Evolutionary conservation across 495 filamentous ascomycete genomes (phyloP).

Genomic region (Rusavskia elegans): DNA sequence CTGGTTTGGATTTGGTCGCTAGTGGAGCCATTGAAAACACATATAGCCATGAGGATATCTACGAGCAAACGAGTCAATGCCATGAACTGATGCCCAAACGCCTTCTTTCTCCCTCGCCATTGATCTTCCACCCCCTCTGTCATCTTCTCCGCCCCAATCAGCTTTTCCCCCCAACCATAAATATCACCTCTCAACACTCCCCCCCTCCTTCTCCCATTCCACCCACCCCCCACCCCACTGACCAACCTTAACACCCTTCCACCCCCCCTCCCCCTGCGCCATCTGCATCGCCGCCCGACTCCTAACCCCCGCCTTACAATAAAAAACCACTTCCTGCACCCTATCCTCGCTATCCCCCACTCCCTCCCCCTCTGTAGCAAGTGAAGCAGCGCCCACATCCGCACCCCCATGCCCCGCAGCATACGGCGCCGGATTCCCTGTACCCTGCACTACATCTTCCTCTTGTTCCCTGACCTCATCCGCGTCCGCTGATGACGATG

Average conservation of each 20-base stretch:
- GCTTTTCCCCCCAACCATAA: neutral
- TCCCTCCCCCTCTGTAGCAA: slow-evolving; percentile 11
- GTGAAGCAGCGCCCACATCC: slow-evolving; percentile 24
- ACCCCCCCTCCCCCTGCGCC: slow-evolving; percentile 76
- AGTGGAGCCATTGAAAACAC: neutral
- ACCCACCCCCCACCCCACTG: slow-evolving; percentile 85
- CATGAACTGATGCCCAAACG: too few species aligned
- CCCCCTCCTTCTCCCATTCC: slow-evolving; percentile 66
- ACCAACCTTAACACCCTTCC: slow-evolving; percentile 47
- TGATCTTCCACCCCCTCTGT: too few species aligned
- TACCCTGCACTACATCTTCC: neutral
- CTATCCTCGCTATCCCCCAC: slow-evolving; percentile 9
- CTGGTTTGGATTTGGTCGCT: slow-evolving; percentile 85
- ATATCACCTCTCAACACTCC: slow-evolving; percentile 35
- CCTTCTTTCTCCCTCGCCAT: too few species aligned
- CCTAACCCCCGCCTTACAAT: slow-evolving; percentile 83
- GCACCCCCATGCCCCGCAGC: slow-evolving; percentile 18
- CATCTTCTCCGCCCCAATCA: too few species aligned
- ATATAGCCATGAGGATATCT: neutral
- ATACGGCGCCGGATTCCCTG: neutral
- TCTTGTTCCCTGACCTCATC: neutral
- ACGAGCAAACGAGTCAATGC: neutral
- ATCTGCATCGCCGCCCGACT: slow-evolving; percentile 64
- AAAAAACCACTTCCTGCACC: slow-evolving; percentile 57
- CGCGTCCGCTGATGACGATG: neutral